Evolutionary conservation across 2,329 filamentous ascomycete species (phyloP).

Genomic region (Ophiosphaerella korrae): DNA sequence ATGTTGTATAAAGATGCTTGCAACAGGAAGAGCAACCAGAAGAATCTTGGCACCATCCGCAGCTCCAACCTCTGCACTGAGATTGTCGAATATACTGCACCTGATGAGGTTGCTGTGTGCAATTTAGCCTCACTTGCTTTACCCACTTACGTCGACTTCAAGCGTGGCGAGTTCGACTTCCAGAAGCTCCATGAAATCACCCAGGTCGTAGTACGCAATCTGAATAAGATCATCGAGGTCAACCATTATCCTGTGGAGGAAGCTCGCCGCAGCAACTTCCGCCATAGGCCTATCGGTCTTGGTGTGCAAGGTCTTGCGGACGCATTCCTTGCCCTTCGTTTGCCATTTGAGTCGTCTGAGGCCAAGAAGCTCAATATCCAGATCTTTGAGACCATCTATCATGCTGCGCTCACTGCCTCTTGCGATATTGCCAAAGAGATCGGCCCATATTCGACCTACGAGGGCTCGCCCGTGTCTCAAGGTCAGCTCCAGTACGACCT

Average conservation of each 20-base stretch:
- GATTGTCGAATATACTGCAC: constrained; percentile 95
- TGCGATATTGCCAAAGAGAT: constrained; percentile 81
- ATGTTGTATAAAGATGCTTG: constrained; percentile 99
- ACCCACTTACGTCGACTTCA: constrained; percentile 87
- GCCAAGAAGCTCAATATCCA: constrained; percentile 94
- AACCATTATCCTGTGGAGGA: constrained; percentile 98
- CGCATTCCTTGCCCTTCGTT: constrained; percentile 93
- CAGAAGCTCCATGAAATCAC: constrained; percentile 94
- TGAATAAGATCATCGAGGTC: constrained; percentile 98
- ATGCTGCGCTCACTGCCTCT: constrained; percentile 88
- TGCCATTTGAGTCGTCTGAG: constrained; percentile 96
- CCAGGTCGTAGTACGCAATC: constrained; percentile 88
- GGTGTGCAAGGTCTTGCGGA: constrained; percentile 98
- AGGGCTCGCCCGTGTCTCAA: constrained; percentile 91
- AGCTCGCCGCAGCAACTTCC: constrained; percentile 94
- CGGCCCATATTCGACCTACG: constrained; percentile 86
- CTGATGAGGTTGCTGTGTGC: constrained; percentile 98
- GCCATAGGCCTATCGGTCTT: constrained; percentile 92
- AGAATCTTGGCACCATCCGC: constrained; percentile 97
- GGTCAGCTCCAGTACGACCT: constrained; percentile 98
- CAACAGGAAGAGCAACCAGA: constrained; percentile 99
- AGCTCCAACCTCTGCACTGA: constrained; percentile 99
- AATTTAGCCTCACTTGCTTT: constrained; percentile 95
- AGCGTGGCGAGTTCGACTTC: constrained; percentile 87
- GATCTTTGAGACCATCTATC: constrained; percentile 99